Evolutionary conservation across 352 stramenopile species (phyloP), one percentile per base, ranked within the genome.

Genomic region (Globisporangium paroecandrum): DNA sequence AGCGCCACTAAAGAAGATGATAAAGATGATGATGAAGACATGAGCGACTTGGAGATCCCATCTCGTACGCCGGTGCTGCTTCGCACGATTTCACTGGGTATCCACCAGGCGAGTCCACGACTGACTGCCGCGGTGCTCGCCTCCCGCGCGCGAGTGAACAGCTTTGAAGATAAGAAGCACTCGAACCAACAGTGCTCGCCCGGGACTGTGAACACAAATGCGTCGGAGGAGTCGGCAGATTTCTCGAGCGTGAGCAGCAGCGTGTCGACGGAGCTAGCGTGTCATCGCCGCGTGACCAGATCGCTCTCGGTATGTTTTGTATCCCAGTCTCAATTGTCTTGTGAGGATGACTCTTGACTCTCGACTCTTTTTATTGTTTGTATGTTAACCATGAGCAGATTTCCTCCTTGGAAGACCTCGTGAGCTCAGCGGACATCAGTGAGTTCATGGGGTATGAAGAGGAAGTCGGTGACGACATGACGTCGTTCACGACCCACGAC

Each of bases 361-460:
- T n/a, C n/a, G n/a, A n/a, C n/a, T n/a, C n/a, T 57, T 8, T 38
- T n/a, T 60, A 24, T 9, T 20, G 47, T 13, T 29, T 24, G 22
- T 54, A 13, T 54, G 12, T 18, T 20, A n/a, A n/a, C 32, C 13
- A 32, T 57, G 15, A 18, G 13, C 53, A 76, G 69, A 59, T 75
- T 34, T 71, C 69, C 3, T 69, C 56, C 18, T 43, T 24, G 3
- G 58, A 70, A 22, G 65, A 70, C 27, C 46, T 55, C n/a, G 20
- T 55, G 29, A 79, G 73, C 34, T 86, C 78, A 6, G 69, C 77
- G 36, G 82, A 86, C 43, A 70, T 83, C 9, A 74, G 71, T 54
- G 78, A 88, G 4, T 89, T 90, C 27, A 24, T 82, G 15, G 80
- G 82, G 20, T 89, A 90, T 68, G 77, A 88, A 34, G 72, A 89